Evolutionary conservation across 2,329 filamentous ascomycete genomes (phyloP).

Genomic region (Arthrobotrys entomopaga): DNA sequence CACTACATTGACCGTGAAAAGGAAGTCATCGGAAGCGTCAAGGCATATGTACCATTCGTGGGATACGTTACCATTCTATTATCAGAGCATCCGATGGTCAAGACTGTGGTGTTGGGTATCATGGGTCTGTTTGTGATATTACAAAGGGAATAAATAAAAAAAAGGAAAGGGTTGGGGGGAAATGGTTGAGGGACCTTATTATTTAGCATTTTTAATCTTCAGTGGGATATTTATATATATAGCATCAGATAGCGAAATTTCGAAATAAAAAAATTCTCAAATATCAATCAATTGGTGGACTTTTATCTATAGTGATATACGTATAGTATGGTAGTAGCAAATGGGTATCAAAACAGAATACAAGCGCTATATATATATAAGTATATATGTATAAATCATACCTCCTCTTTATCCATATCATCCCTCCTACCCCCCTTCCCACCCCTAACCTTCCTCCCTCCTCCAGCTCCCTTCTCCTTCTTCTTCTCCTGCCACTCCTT

Average conservation of each 20-base stretch:
- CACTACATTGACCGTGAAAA: slow-evolving; percentile 81
- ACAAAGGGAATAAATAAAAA: slow-evolving; percentile 77
- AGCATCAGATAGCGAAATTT: slow-evolving; percentile 6
- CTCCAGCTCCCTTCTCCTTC: slow-evolving; percentile 59
- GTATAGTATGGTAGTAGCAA: slow-evolving; percentile 7
- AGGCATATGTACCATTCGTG: slow-evolving; percentile 91
- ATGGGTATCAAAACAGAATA: slow-evolving; percentile 48
- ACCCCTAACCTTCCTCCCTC: slow-evolving; percentile 55
- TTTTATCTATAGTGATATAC: slow-evolving; percentile 17
- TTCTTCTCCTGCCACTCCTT: slow-evolving; percentile 79
- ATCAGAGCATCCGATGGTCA: slow-evolving; percentile 95
- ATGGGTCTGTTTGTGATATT: slow-evolving; percentile 95
- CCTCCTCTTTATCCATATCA: slow-evolving; percentile 59
- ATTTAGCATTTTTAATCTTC: slow-evolving; percentile 34
- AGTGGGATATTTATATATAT: slow-evolving; percentile 12
- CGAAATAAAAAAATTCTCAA: background rate
- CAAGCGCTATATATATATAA: background rate
- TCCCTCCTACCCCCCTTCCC: slow-evolving; percentile 56
- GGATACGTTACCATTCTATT: slow-evolving; percentile 97
- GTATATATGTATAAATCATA: too few relatives aligned
- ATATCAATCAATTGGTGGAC: slow-evolving; percentile 8
- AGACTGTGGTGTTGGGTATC: slow-evolving; percentile 90
- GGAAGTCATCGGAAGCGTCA: slow-evolving; percentile 92
- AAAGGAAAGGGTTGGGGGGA: slow-evolving; percentile 34
- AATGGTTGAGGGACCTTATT: background rate